Conservation (phyloP, 257 asterid genomes). For the Solanum phureja region DNA sequence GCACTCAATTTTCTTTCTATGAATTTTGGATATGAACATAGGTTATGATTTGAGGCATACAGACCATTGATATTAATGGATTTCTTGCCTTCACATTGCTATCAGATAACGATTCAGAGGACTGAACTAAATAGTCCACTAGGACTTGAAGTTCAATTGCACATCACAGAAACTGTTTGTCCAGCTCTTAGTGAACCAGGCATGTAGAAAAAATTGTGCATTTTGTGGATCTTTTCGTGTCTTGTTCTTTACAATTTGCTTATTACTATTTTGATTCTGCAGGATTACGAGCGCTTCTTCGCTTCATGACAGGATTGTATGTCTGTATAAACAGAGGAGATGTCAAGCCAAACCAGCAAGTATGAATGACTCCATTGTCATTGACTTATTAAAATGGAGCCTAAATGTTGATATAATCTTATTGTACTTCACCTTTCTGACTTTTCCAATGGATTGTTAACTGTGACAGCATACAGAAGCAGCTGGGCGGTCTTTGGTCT, state of each 20-base stretch:
- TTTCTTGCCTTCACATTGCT: neutral
- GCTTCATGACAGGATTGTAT: conserved; percentile 84
- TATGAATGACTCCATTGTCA: conserved; percentile 15
- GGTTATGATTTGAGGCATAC: neutral
- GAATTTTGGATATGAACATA: neutral
- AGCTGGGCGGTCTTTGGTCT: conserved; percentile 91
- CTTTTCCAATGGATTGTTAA: neutral
- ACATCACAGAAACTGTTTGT: conserved; percentile 82
- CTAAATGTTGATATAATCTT: neutral
- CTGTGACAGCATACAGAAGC: conserved; percentile 70
- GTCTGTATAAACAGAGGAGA: conserved; percentile 96
- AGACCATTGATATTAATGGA: neutral
- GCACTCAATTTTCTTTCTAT: neutral
- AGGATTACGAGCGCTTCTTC: conserved; percentile 98
- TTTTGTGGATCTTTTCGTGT: neutral
- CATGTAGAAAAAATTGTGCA: conserved; percentile 18
- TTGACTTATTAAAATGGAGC: neutral
- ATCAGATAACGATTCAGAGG: conserved; percentile 94
- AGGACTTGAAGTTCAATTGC: conserved; percentile 91
- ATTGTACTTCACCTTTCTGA: neutral
- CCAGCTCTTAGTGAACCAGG: conserved; percentile 99
- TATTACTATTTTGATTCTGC: conserved; percentile 8
- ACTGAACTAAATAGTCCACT: conserved; percentile 77
- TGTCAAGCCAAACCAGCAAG: conserved; percentile 74
- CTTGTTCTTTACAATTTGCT: conserved; percentile 2